Evolutionary conservation across 2,329 filamentous ascomycete species (phyloP).

Genomic region (Aotearoamyces nothofagi): DNA sequence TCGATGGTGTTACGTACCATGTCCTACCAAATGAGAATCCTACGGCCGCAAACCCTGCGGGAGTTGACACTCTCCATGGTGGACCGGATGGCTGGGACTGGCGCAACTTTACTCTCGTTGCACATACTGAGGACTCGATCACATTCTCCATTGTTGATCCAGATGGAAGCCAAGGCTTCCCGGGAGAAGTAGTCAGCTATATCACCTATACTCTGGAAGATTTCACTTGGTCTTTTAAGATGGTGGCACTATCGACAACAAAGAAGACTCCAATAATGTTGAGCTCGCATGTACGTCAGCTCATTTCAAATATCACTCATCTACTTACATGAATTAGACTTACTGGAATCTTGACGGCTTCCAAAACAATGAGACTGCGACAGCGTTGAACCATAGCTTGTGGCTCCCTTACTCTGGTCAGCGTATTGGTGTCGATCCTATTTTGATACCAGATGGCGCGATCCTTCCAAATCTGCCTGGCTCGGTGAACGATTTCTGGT

Average conservation of each 20-base stretch:
- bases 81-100: constrained; percentile 62
- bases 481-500: constrained; percentile 73
- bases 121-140: constrained; percentile 50
- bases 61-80: constrained; percentile 52
- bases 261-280: constrained; percentile 76
- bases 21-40: constrained; percentile 49
- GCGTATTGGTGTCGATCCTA: constrained; percentile 52
- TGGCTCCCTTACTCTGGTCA: constrained; percentile 59
- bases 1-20: constrained; percentile 46
- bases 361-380: constrained; percentile 52
- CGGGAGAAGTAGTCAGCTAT: constrained; percentile 59
- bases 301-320: constrained; percentile 1
- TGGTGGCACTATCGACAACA: constrained; percentile 54
- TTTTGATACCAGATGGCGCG: constrained; percentile 61
- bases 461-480: constrained; percentile 53
- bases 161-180: constrained; percentile 63
- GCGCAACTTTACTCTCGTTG: constrained; percentile 63
- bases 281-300: constrained; percentile 34
- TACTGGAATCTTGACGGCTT: constrained; percentile 82
- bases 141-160: constrained; percentile 62
- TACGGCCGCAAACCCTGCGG: constrained; percentile 30
- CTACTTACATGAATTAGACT: constrained; percentile 30
- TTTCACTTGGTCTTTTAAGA: constrained; percentile 56
- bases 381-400: constrained; percentile 55
- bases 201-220: constrained; percentile 58